Conservation (phyloP, 495 filamentous ascomycete genomes). For the Choiromyces venosus region DNA sequence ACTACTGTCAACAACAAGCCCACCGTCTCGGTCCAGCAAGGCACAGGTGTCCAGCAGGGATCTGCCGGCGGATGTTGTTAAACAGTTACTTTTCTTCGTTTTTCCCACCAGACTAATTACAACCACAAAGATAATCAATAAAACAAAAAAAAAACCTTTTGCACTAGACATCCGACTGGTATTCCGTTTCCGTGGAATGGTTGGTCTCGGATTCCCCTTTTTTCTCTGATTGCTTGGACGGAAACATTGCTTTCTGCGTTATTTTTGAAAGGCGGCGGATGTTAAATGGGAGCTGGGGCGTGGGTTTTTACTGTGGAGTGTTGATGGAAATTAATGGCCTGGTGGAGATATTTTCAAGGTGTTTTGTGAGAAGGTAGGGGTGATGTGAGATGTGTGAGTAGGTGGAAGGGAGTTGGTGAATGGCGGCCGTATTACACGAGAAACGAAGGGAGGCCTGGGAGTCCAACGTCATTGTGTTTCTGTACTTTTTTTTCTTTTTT, state of each 20-base stretch:
- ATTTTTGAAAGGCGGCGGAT: slow-evolving; percentile 37
- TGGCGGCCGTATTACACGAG: slow-evolving; percentile 35
- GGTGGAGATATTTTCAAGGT: slow-evolving; percentile 26
- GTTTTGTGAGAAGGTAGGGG: slow-evolving; percentile 17
- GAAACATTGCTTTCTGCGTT: slow-evolving; percentile 35
- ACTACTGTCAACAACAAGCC: slow-evolving; percentile 95
- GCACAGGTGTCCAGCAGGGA: slow-evolving; percentile 88
- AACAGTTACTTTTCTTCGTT: slow-evolving; percentile 41
- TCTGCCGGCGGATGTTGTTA: slow-evolving; percentile 94
- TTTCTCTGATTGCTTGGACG: slow-evolving; percentile 36
- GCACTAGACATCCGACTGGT: slow-evolving; percentile 37
- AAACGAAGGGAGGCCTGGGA: slow-evolving; percentile 40
- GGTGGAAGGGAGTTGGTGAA: slow-evolving; percentile 19
- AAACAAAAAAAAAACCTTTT: slow-evolving; percentile 29
- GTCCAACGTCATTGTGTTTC: slow-evolving; percentile 39
- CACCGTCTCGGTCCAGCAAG: slow-evolving; percentile 87
- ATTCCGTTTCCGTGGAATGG: slow-evolving; percentile 35
- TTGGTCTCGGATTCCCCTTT: slow-evolving; percentile 35
- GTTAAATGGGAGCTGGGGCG: slow-evolving; percentile 21
- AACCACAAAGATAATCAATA: slow-evolving; percentile 10
- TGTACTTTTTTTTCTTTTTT: slow-evolving; percentile 34
- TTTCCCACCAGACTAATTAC: slow-evolving; percentile 31
- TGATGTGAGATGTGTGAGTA: slow-evolving; percentile 34
- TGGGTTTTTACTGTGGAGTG: not conserved
- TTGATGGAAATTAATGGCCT: slow-evolving; percentile 33